Conservation (phyloP, 768 basidiomycete species). For the Mycena indigotica region DNA sequence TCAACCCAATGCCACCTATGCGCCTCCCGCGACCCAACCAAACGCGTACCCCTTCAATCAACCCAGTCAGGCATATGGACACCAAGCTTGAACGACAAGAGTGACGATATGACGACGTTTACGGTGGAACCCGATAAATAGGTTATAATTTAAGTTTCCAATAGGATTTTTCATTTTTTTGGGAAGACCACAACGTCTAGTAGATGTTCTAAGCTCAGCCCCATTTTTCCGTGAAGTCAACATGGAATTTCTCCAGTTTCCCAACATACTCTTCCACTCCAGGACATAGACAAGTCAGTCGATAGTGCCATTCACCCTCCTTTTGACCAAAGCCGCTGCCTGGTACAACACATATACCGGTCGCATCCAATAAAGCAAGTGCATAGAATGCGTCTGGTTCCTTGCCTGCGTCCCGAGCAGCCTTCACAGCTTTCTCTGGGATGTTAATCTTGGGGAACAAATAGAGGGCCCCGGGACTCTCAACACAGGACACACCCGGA, state of each 20-base stretch:
- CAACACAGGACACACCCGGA: slow-evolving; percentile 87
- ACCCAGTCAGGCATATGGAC: slow-evolving; percentile 5
- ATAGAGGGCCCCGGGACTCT: slow-evolving; percentile 91
- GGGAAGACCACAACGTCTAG: neutral
- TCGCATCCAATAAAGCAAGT: slow-evolving; percentile 78
- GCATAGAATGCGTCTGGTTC: slow-evolving; percentile 90
- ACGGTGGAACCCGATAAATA: neutral
- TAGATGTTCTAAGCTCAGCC: neutral
- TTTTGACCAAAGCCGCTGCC: slow-evolving; percentile 95
- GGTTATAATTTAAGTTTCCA: neutral
- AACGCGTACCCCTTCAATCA: slow-evolving; percentile 16
- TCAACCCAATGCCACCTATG: neutral
- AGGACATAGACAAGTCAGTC: slow-evolving; percentile 92
- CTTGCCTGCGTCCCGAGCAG: slow-evolving; percentile 71
- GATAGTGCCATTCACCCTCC: slow-evolving; percentile 86
- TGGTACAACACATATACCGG: slow-evolving; percentile 92
- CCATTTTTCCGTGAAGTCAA: slow-evolving; percentile 36
- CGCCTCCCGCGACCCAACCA: slow-evolving; percentile 5
- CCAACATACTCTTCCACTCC: slow-evolving; percentile 91
- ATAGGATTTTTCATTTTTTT: too few relatives aligned
- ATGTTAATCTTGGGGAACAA: slow-evolving; percentile 85
- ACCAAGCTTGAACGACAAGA: slow-evolving; percentile 8
- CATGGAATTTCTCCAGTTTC: slow-evolving; percentile 64
- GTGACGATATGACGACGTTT: neutral
- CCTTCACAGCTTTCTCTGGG: slow-evolving; percentile 69